Evolutionary conservation across 192 early-diverging fungal genomes (phyloP), one percentile per base, ranked within the genome.

Genomic region (Entomortierella lignicola): DNA sequence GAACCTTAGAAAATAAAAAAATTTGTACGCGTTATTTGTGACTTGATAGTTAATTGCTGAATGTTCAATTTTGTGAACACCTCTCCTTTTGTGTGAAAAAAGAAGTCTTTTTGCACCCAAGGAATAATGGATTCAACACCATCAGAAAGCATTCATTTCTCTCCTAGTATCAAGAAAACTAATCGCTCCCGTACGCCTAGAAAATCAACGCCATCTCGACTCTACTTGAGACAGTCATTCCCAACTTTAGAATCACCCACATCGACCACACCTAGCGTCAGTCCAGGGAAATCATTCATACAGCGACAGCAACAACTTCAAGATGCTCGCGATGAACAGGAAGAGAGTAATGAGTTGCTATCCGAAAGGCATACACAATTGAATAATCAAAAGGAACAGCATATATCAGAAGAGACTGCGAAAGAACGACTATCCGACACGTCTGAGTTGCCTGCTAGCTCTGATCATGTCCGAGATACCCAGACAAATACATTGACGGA

Each of bases 161-260:
- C 71, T 1, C 71, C 71, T 32, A 73, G 71, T 15, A 29, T 73
- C 51, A 64, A 64, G 23, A 64, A 54, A 18, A 30, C 62, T 2
- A 21, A 23, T 17, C 48, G 51, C 21, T 0, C 43, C 0, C 44
- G 56, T 12, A 42, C 55, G 53, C 63, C 53, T 25, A 29, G 47
- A 11, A 52, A 59, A 59, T 13, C 63, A 20, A 50, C 55, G 0
- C 54, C 55, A 1, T 64, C 53, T 1, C 55, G 50, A 5, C 71
- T 55, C 29, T 53, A 58, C 31, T 41, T 66, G 10, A 47, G 55
- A 7, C 55, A 50, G 23, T 34, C 56, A 42, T 63, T 57, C 44
- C 55, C 62, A 8, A 55, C 71, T 15, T 47, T 27, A 8, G 52
- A 54, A 57, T 50, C 62, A 18, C 58, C 71, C 0, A 72, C 71